Percentiles rank a stretch among this genome's conserved stretches.
Conservation (phyloP, 768 basidiomycete genomes). For the Suillus brevipes region DNA sequence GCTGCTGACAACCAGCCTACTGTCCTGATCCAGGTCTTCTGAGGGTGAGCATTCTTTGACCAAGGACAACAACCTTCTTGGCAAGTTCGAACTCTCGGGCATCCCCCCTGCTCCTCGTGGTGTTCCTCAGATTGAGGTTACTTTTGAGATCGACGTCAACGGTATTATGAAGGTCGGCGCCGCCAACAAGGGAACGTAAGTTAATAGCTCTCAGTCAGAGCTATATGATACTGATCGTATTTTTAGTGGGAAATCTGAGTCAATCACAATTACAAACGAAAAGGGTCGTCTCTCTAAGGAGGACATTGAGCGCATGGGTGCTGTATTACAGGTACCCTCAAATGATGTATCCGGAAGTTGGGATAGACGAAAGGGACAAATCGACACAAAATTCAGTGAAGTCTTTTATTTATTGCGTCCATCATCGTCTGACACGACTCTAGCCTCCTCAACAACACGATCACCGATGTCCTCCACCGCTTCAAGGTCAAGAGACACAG, state of each 20-base stretch:
- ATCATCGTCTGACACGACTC: slow-evolving; percentile 99
- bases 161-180: slow-evolving; percentile 95
- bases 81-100: slow-evolving; percentile 90
- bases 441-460: slow-evolving; percentile 95
- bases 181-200: slow-evolving; percentile 90
- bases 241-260: slow-evolving; percentile 78
- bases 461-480: slow-evolving; percentile 97
- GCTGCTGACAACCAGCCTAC: slow-evolving; percentile 93
- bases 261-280: slow-evolving; percentile 94
- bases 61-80: slow-evolving; percentile 98
- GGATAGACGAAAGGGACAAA: no score
- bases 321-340: no score
- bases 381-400: no score
- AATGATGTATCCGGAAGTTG: no score
- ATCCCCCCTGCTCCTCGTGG: slow-evolving; percentile 97
- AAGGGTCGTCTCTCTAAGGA: slow-evolving; percentile 89
- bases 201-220: slow-evolving; percentile 10
- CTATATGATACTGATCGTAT: neutral
- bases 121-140: slow-evolving; percentile 96
- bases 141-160: slow-evolving; percentile 94
- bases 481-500: slow-evolving; percentile 96
- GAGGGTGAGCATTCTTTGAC: slow-evolving; percentile 97
- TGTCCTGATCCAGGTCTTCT: slow-evolving; percentile 94
- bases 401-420: no score
- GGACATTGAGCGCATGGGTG: slow-evolving; percentile 96